A percentile compares a stretch with the other conserved stretches of the same genome.
Evolutionary conservation across 2,329 filamentous ascomycete genomes (phyloP).

Genomic region (Pseudogymnoascus sp.): DNA sequence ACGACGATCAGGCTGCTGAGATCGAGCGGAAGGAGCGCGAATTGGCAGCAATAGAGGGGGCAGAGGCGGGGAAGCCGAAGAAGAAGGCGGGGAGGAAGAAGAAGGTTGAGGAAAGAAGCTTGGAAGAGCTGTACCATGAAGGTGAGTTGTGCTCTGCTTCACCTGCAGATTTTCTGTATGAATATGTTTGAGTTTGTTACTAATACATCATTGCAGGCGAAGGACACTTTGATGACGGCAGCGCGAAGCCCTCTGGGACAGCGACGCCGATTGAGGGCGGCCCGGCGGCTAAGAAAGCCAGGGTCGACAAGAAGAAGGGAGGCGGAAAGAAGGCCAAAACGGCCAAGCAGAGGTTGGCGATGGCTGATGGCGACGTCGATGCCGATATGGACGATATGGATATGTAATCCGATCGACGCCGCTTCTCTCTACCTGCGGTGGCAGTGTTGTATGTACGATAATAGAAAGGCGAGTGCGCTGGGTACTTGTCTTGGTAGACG

Average conservation of each 20-base stretch:
- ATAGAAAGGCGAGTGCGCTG: not conserved
- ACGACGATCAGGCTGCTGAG: slow-evolving; percentile 90
- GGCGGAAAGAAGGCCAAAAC: slow-evolving; percentile 57
- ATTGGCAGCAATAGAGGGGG: slow-evolving; percentile 47
- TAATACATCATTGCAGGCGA: slow-evolving; percentile 58
- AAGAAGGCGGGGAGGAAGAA: slow-evolving; percentile 55
- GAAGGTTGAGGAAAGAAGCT: slow-evolving; percentile 50
- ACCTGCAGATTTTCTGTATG: not conserved
- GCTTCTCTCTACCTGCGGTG: not conserved
- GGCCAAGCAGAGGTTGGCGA: slow-evolving; percentile 58
- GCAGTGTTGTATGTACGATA: slow-evolving; percentile 5
- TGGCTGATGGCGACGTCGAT: slow-evolving; percentile 50
- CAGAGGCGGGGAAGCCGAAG: slow-evolving; percentile 57
- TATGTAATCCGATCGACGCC: not conserved
- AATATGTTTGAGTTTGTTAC: slow-evolving; percentile 19
- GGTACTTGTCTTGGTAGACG: slow-evolving; percentile 6
- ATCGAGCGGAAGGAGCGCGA: slow-evolving; percentile 91
- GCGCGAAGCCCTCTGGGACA: slow-evolving; percentile 73
- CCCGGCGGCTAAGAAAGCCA: slow-evolving; percentile 48
- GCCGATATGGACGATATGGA: slow-evolving; percentile 8
- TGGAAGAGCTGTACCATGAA: slow-evolving; percentile 99
- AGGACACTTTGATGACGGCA: slow-evolving; percentile 85
- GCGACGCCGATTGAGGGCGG: slow-evolving; percentile 65
- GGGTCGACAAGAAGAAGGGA: slow-evolving; percentile 41
- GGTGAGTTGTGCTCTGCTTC: slow-evolving; percentile 53